Base-by-base conservation (phyloP, 202 grass and related monocot species). In the Elaeis oleifera region DNA sequence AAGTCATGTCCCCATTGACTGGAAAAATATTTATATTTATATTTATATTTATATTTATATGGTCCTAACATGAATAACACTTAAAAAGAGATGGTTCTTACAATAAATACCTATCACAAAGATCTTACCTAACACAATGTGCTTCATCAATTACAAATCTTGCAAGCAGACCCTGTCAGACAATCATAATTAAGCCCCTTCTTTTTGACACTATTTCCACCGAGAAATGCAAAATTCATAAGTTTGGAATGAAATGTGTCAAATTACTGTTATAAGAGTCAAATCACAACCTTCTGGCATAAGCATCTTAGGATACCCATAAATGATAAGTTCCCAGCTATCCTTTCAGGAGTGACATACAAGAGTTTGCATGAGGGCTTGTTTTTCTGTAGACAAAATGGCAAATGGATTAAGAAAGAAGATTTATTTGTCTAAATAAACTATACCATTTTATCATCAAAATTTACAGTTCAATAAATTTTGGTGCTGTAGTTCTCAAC, bases 1-100 rank as follows among this genome's bases (percentile, higher is more conserved):
- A 96, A 96, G 59, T 96, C 92, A 17, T 96, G 92, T 5, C 92
- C 92, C 92, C 92, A 91, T 75, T 96, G 84, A 70, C 92, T 96
- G 53, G 26, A 72, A 28, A 60, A 21, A 44, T 44, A 44, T 13
- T 13, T 44, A 44, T 44, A 9, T 27, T 4, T 27, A 27, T 27
- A 27, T 27, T 4, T 27, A 24, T 24, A 24, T 24, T 2, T 24
- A 24, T 24, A 24, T 24, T 3, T 24, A 24, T 24, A 24, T 36
- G 32, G 8, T 36, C 32, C 32, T 8, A 36, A 36, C 6, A 36
- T 36, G 8, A 36, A 36, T 36, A 9, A 36, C 8, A 36, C 32
- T 36, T 36, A 36, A 36, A 36, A 7, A 36, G 32, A 36, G 32
- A 36, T 11, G 32, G 32, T 36, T 36, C 32, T 36, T 51, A 28